Base-by-base conservation (phyloP, 441 rosid genomes). In the Gossypium davidsonii region DNA sequence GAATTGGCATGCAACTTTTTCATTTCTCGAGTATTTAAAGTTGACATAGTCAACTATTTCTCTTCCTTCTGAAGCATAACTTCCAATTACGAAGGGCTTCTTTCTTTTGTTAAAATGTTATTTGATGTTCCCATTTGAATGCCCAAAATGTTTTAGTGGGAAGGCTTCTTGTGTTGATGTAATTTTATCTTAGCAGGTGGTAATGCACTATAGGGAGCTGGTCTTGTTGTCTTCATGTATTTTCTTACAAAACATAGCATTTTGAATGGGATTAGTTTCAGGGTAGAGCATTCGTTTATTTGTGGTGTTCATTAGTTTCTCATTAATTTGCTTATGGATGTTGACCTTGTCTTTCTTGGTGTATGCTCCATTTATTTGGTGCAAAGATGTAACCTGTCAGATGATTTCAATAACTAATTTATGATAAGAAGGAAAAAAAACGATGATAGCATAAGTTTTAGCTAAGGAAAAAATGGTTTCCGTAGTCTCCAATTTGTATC, bases 321-420 rank as follows among this genome's bases (percentile, higher is more conserved):
- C 46, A 51, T 26, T 52, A 15, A 51, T 68, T 15, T 68, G n/a
- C 25, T 51, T 15, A 2, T 9, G 59, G 10, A 67, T 28, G 72
- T 49, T 9, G 72, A 28, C 44, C 55, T 48, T 14, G 28, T 67
- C 57, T 48, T 67, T 67, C 56, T 48, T 66, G 70, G 9, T 67
- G 8, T 49, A 49, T 49, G 23, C 57, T 67, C 8, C 71, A 67
- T 48, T 67, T 25, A 3, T 34, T 25, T 28, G 58, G 21, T 49
- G 25, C 26, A 48, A 66, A 28, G 7, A 63, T 37, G 26, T 37
- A 37, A 34, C 39, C 23, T 67, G 20, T 67, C 9, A 6, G 48
- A 46, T 66, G 70, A 8, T 66, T 46, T 14, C 39, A 65, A 3
- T 11, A 44, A 65, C 70, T 44, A 25, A 46, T 23, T 44, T 3